Base-by-base conservation (phyloP, 176 grass and related monocot genomes). In the Triticum dicoccoides region DNA sequence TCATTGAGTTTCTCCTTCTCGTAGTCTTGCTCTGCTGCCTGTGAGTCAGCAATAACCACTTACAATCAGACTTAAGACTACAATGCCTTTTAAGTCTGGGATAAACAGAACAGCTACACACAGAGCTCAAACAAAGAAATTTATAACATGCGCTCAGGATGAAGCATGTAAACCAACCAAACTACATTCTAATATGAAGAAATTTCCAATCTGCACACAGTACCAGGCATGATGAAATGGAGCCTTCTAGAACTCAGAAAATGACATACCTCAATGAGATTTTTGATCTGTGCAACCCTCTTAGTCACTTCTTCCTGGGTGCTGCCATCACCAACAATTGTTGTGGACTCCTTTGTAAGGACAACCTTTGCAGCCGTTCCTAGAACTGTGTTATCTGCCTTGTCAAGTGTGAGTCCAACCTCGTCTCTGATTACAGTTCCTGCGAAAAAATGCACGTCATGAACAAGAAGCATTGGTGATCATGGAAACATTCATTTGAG, bases 1-100 rank as follows among this genome's bases (percentile, higher is more conserved):
- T 99, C 97, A 38, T 88, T 99, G 47, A 99, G 94, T 4, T 99
- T 99, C 80, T 99, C 97, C 92, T 99, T 99, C 34, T 99, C 94
- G 11, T 99, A 99, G 72, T 99, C 97, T 90, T 99, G 97, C 32
- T 99, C 97, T 15, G 94, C 80, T 37, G 42, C 80, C 97, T 98
- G 90, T 68, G 77, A 89, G 39, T 80, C 82, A 88, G 24, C 4
- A 0, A 82, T 34, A n/a, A 81, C 58, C 63, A 72, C 17, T 34
- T 69, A 56, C 2, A 62, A 63, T 81, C 35, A 76, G 69, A 65
- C n/a, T 15, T 47, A 23, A 25, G 38, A 74, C 56, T 33, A 5
- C 4, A 18, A 34, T 49, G 56, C 27, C 49, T 84, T 21, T 8
- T 27, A 62, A 47, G 39, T 34, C 29, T 80, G 20, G 12, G 58